Evolutionary conservation across 257 asterid genomes (phyloP).

Genomic region (Solanum piurae): DNA sequence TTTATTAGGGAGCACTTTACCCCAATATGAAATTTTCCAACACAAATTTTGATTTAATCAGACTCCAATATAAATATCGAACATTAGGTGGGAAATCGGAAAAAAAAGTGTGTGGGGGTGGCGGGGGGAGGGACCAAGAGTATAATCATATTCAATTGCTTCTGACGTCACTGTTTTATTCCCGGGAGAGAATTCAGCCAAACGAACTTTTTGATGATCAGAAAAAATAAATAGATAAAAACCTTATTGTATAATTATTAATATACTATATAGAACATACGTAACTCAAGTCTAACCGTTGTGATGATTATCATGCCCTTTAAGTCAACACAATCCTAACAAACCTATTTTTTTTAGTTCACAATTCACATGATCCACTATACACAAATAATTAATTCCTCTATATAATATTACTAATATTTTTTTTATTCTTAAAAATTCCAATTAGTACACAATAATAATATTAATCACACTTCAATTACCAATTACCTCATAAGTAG

Average conservation of each 20-base stretch:
- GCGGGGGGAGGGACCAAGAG: neutral
- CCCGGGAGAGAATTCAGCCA: slow-evolving; percentile 33
- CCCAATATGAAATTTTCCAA: fast-evolving
- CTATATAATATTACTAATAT: neutral
- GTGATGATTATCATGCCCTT: slow-evolving; percentile 48
- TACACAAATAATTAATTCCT: neutral
- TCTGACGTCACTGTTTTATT: slow-evolving; percentile 31
- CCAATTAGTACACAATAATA: neutral
- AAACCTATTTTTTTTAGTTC: slow-evolving; percentile 29
- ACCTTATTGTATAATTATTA: slow-evolving; percentile 7
- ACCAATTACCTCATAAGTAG: slow-evolving; percentile 23
- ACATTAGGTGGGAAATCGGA: fast-evolving
- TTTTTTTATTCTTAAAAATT: neutral
- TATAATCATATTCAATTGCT: slow-evolving; percentile 16
- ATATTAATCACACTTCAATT: neutral
- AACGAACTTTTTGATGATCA: slow-evolving; percentile 31
- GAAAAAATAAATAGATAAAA: neutral
- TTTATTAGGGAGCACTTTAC: neutral
- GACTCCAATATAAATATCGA: neutral
- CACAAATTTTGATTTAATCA: neutral
- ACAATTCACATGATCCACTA: slow-evolving; percentile 30
- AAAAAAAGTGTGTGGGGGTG: neutral
- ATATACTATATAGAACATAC: slow-evolving; percentile 11
- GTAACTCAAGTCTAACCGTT: slow-evolving; percentile 51
- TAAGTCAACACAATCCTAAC: slow-evolving; percentile 81